These are phyloP conservation scores for Jacaranda copaia DNA, from an alignment of 257 asterid species.

Conservation along the genomic window DNA sequence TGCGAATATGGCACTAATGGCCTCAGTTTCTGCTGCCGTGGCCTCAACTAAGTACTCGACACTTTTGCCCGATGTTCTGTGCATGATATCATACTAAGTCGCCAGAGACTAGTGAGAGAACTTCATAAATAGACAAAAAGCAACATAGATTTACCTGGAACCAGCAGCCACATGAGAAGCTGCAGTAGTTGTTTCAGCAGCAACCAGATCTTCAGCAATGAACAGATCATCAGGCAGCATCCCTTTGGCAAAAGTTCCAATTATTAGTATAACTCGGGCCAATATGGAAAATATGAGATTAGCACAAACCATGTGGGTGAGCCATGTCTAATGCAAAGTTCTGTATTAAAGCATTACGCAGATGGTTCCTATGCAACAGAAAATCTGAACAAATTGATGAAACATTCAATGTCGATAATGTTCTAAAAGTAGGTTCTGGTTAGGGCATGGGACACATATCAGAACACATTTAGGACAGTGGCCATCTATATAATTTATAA, in stretches of 20 bases:
- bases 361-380: background rate
- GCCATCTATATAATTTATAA: background rate
- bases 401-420: no score
- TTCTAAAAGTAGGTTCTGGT: no score
- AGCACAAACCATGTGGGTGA: background rate
- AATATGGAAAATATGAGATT: no score
- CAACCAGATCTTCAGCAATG: constrained; percentile 96
- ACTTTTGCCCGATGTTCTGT: constrained; percentile 77
- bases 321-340: background rate
- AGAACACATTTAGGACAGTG: background rate
- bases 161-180: constrained; percentile 97
- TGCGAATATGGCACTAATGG: constrained; percentile 84
- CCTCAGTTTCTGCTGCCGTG: constrained; percentile 98
- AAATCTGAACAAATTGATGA: background rate
- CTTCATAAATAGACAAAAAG: background rate
- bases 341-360: background rate
- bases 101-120: constrained; percentile 17
- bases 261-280: constrained; percentile 1
- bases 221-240: constrained; percentile 92
- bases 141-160: constrained; percentile 58
- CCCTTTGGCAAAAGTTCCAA: constrained; percentile 52
- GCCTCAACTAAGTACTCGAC: constrained; percentile 95
- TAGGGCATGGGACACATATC: no score
- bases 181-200: constrained; percentile 92
- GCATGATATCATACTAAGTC: constrained; percentile 36